Conservation (phyloP, 805 yeast species). For the Wickerhamomyces strasburgensis region DNA sequence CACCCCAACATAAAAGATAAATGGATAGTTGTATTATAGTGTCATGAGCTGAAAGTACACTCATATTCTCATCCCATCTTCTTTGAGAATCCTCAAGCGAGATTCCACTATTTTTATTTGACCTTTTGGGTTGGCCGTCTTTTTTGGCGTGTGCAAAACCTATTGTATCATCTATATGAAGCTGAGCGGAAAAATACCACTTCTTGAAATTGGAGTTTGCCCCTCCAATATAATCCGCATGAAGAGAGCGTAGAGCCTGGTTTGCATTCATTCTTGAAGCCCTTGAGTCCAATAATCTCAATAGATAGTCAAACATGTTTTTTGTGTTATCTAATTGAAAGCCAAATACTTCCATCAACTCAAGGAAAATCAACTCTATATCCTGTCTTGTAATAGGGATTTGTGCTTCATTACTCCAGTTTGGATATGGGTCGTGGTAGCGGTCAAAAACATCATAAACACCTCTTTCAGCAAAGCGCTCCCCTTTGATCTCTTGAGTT, state of each 20-base stretch:
- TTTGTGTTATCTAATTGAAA: constrained; percentile 62
- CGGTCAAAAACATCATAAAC: constrained; percentile 39
- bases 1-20: constrained; percentile 83
- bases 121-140: constrained; percentile 23
- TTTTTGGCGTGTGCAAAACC: constrained; percentile 31
- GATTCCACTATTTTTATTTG: constrained; percentile 2
- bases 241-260: constrained; percentile 54
- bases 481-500: constrained; percentile 26
- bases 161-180: constrained; percentile 53
- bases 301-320: constrained; percentile 62
- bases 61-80: constrained; percentile 51
- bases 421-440: constrained; percentile 45
- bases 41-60: constrained; percentile 44
- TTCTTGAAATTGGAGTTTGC: constrained; percentile 60
- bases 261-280: constrained; percentile 58
- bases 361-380: constrained; percentile 52
- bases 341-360: constrained; percentile 52
- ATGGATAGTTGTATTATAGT: constrained; percentile 60
- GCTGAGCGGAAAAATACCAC: constrained; percentile 73
- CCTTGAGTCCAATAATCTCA: constrained; percentile 61
- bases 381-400: constrained; percentile 48
- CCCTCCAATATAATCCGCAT: constrained; percentile 76
- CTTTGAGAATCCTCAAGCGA: constrained; percentile 40
- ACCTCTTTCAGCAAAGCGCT: constrained; percentile 34
- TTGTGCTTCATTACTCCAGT: constrained; percentile 38